Percentiles rank a stretch among this genome's conserved stretches.
phyloP scores from a whole-genome alignment of 768 basidiomycete species.

The Boletellus ananiceps region DNA sequence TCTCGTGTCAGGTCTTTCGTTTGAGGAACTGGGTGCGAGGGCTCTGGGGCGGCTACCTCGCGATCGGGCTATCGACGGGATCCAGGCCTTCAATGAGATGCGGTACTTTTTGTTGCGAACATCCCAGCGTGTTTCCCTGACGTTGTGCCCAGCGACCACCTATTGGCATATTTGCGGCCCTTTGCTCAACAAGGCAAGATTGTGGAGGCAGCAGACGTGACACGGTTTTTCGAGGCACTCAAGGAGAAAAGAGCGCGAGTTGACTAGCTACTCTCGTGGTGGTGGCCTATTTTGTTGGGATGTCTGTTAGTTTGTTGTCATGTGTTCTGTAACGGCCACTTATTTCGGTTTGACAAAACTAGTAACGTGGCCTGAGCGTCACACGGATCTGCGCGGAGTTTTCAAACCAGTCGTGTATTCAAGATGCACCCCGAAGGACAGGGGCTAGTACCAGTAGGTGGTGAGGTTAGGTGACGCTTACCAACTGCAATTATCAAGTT shows the following conservation, averaged over 20 bases:
- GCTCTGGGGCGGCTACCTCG: conserved; percentile 71
- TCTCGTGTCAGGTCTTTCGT: conserved; percentile 51
- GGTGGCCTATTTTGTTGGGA: neutral
- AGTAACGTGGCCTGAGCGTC: no score
- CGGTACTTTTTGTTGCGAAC: conserved; percentile 42
- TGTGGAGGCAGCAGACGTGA: conserved; percentile 69
- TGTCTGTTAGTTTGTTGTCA: no score
- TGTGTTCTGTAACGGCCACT: no score
- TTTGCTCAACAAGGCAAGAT: conserved; percentile 75
- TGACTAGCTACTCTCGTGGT: neutral
- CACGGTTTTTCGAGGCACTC: conserved; percentile 57
- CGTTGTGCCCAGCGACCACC: conserved; percentile 50
- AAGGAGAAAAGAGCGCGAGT: conserved; percentile 28
- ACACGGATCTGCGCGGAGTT: no score
- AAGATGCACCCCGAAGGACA: no score
- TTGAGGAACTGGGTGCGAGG: conserved; percentile 81
- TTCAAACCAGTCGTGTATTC: no score
- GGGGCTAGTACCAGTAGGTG: no score
- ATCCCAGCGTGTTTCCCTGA: neutral
- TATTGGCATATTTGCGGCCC: conserved; percentile 67
- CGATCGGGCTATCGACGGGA: conserved; percentile 78
- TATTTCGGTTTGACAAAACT: no score
- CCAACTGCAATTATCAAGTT: no score
- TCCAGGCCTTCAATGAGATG: conserved; percentile 80
- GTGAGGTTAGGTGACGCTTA: no score